These are phyloP conservation scores for Chenopodium quinoa DNA, from an alignment of 148 eudicot genomes.

Conservation along the genomic window DNA sequence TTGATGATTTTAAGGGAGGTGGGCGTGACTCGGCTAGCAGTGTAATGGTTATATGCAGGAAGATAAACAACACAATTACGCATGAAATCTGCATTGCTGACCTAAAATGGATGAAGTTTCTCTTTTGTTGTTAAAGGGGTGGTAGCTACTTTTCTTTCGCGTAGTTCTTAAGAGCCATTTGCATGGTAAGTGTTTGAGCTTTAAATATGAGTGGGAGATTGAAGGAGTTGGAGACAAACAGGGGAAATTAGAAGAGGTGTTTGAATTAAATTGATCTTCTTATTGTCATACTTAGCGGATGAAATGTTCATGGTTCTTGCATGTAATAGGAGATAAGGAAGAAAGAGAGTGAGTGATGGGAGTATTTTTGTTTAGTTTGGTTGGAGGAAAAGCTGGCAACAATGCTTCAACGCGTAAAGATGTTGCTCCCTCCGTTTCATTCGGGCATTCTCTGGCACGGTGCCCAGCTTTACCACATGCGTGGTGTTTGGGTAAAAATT, in stretches of 20 bases:
- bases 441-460: too few species aligned
- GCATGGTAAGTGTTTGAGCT: background rate
- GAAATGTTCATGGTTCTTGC: conserved; percentile 37
- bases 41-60: conserved; percentile 8
- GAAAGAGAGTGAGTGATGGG: background rate
- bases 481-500: too few species aligned
- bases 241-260: conserved; percentile 2
- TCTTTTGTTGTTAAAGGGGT: background rate
- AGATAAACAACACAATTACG: conserved; percentile 9
- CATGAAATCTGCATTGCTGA: conserved; percentile 24
- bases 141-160: background rate
- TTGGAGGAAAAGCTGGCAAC: background rate
- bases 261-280: conserved; percentile 6
- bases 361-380: background rate
- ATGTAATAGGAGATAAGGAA: conserved; percentile 12
- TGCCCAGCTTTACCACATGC: too few species aligned
- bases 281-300: conserved; percentile 23
- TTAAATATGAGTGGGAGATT: background rate
- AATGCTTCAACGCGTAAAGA: background rate
- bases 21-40: background rate
- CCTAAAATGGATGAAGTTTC: conserved; percentile 6
- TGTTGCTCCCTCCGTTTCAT: background rate
- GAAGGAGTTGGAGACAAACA: background rate
- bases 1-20: conserved; percentile 1
- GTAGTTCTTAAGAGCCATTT: background rate